Base-by-base conservation (phyloP, 805 yeast genomes). In the Candida golubevii region DNA sequence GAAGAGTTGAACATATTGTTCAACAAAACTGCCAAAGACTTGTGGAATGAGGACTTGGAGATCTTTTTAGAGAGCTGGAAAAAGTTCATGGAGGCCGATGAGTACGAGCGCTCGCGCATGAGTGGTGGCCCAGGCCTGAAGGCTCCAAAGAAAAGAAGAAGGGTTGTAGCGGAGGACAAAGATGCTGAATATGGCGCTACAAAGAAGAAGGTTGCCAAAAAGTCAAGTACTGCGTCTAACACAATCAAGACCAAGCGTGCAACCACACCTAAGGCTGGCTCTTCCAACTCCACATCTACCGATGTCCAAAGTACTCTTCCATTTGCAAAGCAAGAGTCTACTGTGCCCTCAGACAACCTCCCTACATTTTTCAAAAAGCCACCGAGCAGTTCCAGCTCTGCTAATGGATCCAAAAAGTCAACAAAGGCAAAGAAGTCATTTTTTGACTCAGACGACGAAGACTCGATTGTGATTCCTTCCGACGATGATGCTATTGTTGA, bases 21-120 rank as follows among this genome's bases (percentile, higher is more conserved):
- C 54, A 74, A 77, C 43, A 72, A 80, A 57, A 71, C 85, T 10
- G 89, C 96, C 12, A 88, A 87, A 61, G 97, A 90, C 61, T 68
- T 93, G 44, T 93, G 99, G 99, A 76, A 69, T 47, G 74, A 64
- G 36, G 99, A 93, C 61, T 72, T 93, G 53, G 95, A 88, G 45
- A 82, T 67, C 0, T 91, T 93, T 62, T 58, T 78, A 47, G 70
- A 54, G 8, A 75, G 75, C 9, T 93, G 91, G 83, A 75, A 81
- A 1, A 67, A 74, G 45, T 89, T 87, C 62, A 65, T 88, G 58
- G 72, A 69, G 28, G 78, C 73, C 9, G 97, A 90, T 61, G 76
- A 74, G 44, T 77, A 75, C 45, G 76, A 75, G 46, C 77, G 88
- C 49, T 69, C 73, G 31, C 71, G 75, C 31, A 60, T 78, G 44